Evolutionary conservation across 2,329 filamentous ascomycete species (phyloP).

Genomic region (Sclerotinia minor): DNA sequence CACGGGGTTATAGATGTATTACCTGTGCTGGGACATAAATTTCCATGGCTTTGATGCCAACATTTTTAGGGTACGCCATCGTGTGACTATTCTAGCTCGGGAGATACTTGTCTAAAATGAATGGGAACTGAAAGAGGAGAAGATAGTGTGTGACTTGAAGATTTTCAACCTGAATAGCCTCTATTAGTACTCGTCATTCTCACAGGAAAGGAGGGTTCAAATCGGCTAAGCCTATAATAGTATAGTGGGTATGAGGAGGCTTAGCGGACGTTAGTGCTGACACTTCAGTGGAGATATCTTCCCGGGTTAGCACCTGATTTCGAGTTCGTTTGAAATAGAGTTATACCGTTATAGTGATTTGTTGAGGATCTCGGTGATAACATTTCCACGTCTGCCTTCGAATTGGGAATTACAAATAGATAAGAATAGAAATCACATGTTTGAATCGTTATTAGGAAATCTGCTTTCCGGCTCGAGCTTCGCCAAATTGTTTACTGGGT

Average conservation of each 20-base stretch:
- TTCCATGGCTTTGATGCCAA: constrained; percentile 91
- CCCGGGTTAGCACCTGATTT: neutral
- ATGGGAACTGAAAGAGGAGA: neutral
- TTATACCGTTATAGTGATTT: neutral
- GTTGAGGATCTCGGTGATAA: neutral
- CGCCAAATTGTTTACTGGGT: too few relatives aligned
- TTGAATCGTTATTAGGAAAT: neutral
- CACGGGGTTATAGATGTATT: constrained; percentile 39
- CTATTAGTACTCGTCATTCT: neutral
- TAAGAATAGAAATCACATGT: too few relatives aligned
- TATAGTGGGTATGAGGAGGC: neutral
- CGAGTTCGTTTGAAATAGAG: neutral
- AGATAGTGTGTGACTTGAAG: too few relatives aligned
- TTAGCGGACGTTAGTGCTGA: neutral
- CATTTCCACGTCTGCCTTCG: neutral
- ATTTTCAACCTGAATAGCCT: neutral
- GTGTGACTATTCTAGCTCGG: neutral
- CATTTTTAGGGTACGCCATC: constrained; percentile 71
- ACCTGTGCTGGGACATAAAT: constrained; percentile 87
- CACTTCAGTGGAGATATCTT: neutral
- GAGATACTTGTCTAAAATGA: neutral
- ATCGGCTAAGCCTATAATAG: neutral
- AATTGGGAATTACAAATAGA: neutral
- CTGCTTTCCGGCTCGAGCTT: too few relatives aligned
- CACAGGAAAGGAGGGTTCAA: neutral